Percentiles rank a stretch among this genome's conserved stretches.
phyloP scores from a whole-genome alignment of 2,329 filamentous ascomycete genomes.

The Fusarium compactum region DNA sequence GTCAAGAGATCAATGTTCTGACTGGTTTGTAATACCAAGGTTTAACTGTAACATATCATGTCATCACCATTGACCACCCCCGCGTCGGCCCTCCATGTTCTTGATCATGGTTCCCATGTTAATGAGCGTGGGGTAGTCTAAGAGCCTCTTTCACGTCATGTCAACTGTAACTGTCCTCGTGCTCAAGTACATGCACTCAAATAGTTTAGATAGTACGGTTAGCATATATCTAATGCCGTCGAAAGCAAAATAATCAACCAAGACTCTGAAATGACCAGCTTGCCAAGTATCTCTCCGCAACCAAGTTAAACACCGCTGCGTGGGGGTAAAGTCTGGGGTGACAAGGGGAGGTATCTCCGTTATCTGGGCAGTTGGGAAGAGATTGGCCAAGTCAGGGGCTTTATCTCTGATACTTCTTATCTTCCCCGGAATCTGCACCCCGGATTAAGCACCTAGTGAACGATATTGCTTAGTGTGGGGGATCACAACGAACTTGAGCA shows the following conservation, averaged over 20 bases:
- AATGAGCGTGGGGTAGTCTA: conserved; percentile 18
- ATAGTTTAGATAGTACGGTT: background rate
- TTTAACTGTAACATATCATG: conserved; percentile 16
- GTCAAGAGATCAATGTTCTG: background rate
- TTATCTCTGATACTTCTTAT: conserved; percentile 36
- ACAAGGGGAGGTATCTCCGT: conserved; percentile 26
- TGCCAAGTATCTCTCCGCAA: conserved; percentile 2
- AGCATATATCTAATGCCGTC: background rate
- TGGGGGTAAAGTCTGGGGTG: conserved; percentile 34
- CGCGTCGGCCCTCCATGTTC: conserved; percentile 16
- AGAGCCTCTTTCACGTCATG: background rate
- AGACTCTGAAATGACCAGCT: background rate
- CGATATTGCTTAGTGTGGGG: background rate
- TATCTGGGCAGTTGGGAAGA: conserved; percentile 27
- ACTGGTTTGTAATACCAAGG: conserved; percentile 23
- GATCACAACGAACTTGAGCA: background rate
- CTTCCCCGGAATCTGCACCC: conserved; percentile 3
- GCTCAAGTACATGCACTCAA: background rate
- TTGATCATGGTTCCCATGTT: conserved; percentile 23
- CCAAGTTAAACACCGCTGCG: conserved; percentile 23
- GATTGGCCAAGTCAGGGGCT: conserved; percentile 20
- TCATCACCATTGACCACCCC: conserved; percentile 18
- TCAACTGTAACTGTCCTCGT: background rate
- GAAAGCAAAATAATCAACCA: background rate
- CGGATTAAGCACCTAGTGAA: background rate